Evolutionary conservation across 345 rosid genomes (phyloP).

Genomic region (Lepidium didymum): DNA sequence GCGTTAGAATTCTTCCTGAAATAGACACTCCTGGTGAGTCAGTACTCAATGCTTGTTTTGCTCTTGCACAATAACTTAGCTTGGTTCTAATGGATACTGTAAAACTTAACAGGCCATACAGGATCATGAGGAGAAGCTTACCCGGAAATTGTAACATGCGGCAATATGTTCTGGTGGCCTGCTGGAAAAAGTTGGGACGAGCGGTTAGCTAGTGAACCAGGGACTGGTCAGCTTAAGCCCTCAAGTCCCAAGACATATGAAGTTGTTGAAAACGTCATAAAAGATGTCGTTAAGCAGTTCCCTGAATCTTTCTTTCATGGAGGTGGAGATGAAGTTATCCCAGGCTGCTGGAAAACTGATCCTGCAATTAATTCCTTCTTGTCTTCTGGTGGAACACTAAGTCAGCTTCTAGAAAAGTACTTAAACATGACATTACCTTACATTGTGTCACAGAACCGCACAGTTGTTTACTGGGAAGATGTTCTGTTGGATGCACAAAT

Average conservation of each 20-base stretch:
- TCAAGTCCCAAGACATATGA: slow-evolving; percentile 62
- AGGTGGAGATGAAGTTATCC: slow-evolving; percentile 70
- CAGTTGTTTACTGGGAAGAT: slow-evolving; percentile 86
- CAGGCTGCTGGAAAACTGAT: slow-evolving; percentile 81
- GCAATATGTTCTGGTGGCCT: slow-evolving; percentile 88
- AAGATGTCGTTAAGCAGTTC: slow-evolving; percentile 40
- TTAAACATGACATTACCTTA: slow-evolving; percentile 52
- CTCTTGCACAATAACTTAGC: neutral
- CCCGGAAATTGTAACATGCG: slow-evolving; percentile 75
- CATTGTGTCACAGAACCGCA: slow-evolving; percentile 59
- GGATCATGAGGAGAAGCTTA: slow-evolving; percentile 88
- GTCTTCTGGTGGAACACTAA: slow-evolving; percentile 53
- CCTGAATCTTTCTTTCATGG: slow-evolving; percentile 73
- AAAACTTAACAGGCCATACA: slow-evolving; percentile 43
- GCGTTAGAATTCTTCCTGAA: slow-evolving; percentile 77
- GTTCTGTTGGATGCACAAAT: slow-evolving; percentile 45
- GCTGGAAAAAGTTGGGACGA: slow-evolving; percentile 47
- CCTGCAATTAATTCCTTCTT: slow-evolving; percentile 50
- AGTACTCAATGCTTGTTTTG: neutral
- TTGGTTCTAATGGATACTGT: neutral
- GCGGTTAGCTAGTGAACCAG: slow-evolving; percentile 72
- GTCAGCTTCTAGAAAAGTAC: slow-evolving; percentile 61
- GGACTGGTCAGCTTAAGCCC: slow-evolving; percentile 85
- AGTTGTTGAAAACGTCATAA: slow-evolving; percentile 54
- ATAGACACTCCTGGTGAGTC: slow-evolving; percentile 79